A percentile compares a stretch with the other conserved stretches of the same genome.
phyloP scores from a whole-genome alignment of 495 filamentous ascomycete genomes.

The Oleoguttula mirabilis region DNA sequence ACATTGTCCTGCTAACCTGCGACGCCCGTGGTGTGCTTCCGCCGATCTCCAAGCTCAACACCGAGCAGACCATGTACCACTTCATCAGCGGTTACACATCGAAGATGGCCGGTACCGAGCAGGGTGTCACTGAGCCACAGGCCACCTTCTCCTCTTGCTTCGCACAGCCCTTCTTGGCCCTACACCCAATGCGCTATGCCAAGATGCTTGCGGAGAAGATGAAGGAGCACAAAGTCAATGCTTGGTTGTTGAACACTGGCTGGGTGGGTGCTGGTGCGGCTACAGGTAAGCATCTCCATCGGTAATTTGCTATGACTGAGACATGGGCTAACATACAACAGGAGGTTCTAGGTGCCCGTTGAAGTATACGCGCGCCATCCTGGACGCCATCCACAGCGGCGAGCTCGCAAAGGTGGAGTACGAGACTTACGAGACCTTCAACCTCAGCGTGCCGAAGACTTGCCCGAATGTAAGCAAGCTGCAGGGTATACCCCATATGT shows the following conservation, averaged over 20 bases:
- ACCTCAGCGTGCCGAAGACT: conserved; percentile 77
- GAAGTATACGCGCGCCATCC: conserved; percentile 97
- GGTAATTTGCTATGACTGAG: background rate
- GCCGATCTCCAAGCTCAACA: conserved; percentile 92
- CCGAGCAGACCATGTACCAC: conserved; percentile 98
- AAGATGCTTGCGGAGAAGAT: conserved; percentile 98
- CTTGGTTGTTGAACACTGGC: conserved; percentile 97
- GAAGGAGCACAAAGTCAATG: conserved; percentile 83
- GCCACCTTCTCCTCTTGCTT: conserved; percentile 99
- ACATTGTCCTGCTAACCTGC: conserved; percentile 97
- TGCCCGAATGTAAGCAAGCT: conserved; percentile 58
- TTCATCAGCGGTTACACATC: conserved; percentile 99
- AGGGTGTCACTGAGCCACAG: conserved; percentile 90
- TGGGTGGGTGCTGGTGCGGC: conserved; percentile 95
- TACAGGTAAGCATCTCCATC: conserved; percentile 33
- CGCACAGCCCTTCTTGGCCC: conserved; percentile 95
- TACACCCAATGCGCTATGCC: conserved; percentile 98
- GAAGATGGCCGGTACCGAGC: conserved; percentile 99
- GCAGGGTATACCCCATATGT: background rate
- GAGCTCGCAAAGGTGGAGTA: conserved; percentile 84
- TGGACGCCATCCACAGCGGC: conserved; percentile 93
- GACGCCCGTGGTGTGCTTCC: conserved; percentile 95
- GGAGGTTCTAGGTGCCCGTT: conserved; percentile 97
- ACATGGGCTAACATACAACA: no score
- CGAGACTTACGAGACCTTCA: conserved; percentile 94